Conservation (phyloP, 2,329 filamentous ascomycete species). For the Aspergillus sp. region DNA sequence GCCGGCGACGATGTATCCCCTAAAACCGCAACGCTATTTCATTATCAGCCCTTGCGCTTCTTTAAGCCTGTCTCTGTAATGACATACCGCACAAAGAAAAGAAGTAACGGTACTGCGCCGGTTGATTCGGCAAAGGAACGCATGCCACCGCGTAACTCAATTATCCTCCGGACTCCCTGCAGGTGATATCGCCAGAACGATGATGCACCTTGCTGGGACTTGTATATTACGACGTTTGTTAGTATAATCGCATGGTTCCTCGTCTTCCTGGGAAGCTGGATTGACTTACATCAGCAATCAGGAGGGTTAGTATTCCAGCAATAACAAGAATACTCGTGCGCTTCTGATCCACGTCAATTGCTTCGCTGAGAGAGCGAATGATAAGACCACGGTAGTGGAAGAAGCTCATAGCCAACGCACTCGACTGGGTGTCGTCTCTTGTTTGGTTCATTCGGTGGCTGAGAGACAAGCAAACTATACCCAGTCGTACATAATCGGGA, state of each 20-base stretch:
- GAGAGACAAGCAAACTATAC: constrained; percentile 26
- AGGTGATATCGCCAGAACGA: constrained; percentile 30
- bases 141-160: constrained; percentile 28
- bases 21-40: constrained; percentile 22
- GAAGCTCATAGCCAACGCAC: constrained; percentile 18
- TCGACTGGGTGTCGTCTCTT: constrained; percentile 6
- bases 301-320: constrained; percentile 25
- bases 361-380: constrained; percentile 24
- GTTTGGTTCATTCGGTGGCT: constrained; percentile 27
- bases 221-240: background rate
- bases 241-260: background rate
- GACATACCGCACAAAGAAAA: constrained; percentile 20
- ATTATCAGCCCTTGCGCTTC: background rate
- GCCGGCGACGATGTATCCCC: constrained; percentile 33
- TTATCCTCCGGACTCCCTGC: constrained; percentile 24
- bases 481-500: constrained; percentile 22
- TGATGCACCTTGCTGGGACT: constrained; percentile 25
- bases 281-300: constrained; percentile 27
- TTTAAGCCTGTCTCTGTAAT: constrained; percentile 5
- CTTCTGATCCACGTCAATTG: constrained; percentile 14
- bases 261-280: no score
- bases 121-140: constrained; percentile 10
- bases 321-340: constrained; percentile 19
- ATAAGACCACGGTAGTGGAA: constrained; percentile 23
- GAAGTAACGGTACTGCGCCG: constrained; percentile 16